Evolutionary conservation across 2,329 filamentous ascomycete genomes (phyloP).

Genomic region (Beauveria varroae): DNA sequence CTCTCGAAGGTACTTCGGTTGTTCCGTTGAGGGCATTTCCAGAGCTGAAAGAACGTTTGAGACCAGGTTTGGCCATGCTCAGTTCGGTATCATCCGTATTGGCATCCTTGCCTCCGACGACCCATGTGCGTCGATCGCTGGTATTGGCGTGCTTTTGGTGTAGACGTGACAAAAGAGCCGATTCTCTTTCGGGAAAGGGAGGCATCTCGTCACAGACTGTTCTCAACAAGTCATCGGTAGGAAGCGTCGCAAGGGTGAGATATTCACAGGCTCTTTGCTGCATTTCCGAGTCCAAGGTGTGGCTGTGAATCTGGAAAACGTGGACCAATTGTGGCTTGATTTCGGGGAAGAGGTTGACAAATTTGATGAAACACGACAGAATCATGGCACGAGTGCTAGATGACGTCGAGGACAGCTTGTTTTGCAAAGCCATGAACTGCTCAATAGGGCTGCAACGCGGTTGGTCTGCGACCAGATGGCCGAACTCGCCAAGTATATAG

Average conservation of each 20-base stretch:
- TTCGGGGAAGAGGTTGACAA: slow-evolving; percentile 95
- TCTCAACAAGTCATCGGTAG: slow-evolving; percentile 82
- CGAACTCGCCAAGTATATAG: slow-evolving; percentile 94
- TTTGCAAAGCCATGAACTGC: slow-evolving; percentile 86
- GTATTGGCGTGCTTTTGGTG: slow-evolving; percentile 92
- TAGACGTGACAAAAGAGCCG: slow-evolving; percentile 80
- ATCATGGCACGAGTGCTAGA: slow-evolving; percentile 89
- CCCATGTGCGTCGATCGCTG: slow-evolving; percentile 94
- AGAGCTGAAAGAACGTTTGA: slow-evolving; percentile 78
- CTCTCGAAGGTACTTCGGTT: slow-evolving; percentile 41
- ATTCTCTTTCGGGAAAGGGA: slow-evolving; percentile 90
- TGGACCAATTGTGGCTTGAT: slow-evolving; percentile 92
- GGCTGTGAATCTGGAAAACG: slow-evolving; percentile 86
- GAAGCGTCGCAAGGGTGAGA: slow-evolving; percentile 72
- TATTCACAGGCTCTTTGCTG: slow-evolving; percentile 97
- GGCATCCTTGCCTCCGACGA: slow-evolving; percentile 93
- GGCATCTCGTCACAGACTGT: slow-evolving; percentile 99
- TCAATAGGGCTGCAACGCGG: slow-evolving; percentile 92
- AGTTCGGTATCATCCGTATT: slow-evolving; percentile 77
- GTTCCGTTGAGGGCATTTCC: slow-evolving; percentile 44
- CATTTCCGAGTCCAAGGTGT: slow-evolving; percentile 88
- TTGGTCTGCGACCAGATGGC: slow-evolving; percentile 90
- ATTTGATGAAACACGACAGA: slow-evolving; percentile 92
- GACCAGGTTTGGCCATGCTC: slow-evolving; percentile 68
- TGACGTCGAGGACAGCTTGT: slow-evolving; percentile 82